Base-by-base conservation (phyloP, 257 asterid species). In the Rehmannia glutinosa region DNA sequence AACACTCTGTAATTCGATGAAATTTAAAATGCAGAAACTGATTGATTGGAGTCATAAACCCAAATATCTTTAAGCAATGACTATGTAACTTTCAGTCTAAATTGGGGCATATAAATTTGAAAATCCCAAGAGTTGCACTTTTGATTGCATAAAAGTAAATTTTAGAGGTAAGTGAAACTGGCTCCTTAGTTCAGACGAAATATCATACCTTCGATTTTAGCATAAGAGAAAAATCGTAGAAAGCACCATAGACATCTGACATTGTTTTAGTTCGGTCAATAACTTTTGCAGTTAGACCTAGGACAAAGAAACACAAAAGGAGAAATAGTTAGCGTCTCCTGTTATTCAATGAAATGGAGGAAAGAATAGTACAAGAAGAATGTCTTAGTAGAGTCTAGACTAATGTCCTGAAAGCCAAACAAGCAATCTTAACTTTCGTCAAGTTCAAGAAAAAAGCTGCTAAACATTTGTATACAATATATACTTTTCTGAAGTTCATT, bases 211-310 rank as follows among this genome's bases (percentile, higher is more conserved):
- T 89, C 19, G 82, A 85, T 73, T 82, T 85, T 59, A 92, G 84
- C 96, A 89, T 86, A 53, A 79, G 82, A 55, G 95, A 87, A 77
- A 85, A 92, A 78, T 92, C 96, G 54, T 79, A 87, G 74, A 92
- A 89, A 38, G 92, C 89, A 57, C 92, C 97, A 73, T 92, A 89
- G 10, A 89, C 95, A 74, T 92, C 97, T 7, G 91, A 53, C 78
- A 87, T 84, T 62, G 96, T 74, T 64, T 71, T 89, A 70, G 97
- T 84, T 66, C 80, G 79, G 67, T 83, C 96, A 56, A 92, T 86
- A 46, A 87, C 68, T 80, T 89, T 85, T 23, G 96, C 97, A 66
- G 96, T 89, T 46, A 91, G 92, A 77, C 96, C 98, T 91, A 54
- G 71, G 68, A 55, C 24, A 66, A 56, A 52, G 66, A 71, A 73